Base-by-base conservation (phyloP, 2,329 filamentous ascomycete genomes). In the Fusarium sp. region DNA sequence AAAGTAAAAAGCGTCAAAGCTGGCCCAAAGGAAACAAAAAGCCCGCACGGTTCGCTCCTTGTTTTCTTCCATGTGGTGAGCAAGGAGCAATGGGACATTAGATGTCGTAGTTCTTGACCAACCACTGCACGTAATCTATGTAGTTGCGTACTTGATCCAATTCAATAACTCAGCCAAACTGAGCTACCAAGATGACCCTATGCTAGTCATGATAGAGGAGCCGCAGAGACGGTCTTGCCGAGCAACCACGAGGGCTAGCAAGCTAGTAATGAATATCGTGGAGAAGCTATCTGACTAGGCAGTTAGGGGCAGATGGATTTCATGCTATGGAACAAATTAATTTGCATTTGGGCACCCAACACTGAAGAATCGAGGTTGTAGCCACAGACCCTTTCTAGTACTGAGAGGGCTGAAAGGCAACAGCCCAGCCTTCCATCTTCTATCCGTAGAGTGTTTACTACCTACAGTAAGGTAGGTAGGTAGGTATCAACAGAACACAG, bases 121-220 rank as follows among this genome's bases (percentile, higher is more conserved):
- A 55, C 59, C 58, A 46, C 33, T 38, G 26, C 28, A 28, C 38
- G 17, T 22, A 45, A 47, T 46, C 9, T 54, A 22, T 22, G 44
- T 49, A 19, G 26, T n/a, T 57, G 44, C 26, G 33, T 39, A 62
- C 44, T n/a, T 52, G 39, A 26, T 17, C 24, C 33, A 57, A 47
- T 39, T 46, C 52, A 57, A 44, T 42, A 44, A 31, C 14, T 36
- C 21, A 26, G 13, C 47, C 42, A 59, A 38, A 46, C 34, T 40
- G 19, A 42, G 54, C 38, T 40, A 40, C 38, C 36, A 54, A 44
- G 36, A 67, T 46, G 39, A 45, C 43, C 38, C 46, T 39, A 49
- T 65, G 42, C 60, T 65, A 69, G 66, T 57, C 56, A 57, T 49
- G 66, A 62, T 31, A 55, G 39, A 61, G 50, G 53, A 68, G 40